A percentile compares a stretch with the other conserved stretches of the same genome.
phyloP scores from a whole-genome alignment of 2,329 filamentous ascomycete species.

The Colletotrichum godetiae region DNA sequence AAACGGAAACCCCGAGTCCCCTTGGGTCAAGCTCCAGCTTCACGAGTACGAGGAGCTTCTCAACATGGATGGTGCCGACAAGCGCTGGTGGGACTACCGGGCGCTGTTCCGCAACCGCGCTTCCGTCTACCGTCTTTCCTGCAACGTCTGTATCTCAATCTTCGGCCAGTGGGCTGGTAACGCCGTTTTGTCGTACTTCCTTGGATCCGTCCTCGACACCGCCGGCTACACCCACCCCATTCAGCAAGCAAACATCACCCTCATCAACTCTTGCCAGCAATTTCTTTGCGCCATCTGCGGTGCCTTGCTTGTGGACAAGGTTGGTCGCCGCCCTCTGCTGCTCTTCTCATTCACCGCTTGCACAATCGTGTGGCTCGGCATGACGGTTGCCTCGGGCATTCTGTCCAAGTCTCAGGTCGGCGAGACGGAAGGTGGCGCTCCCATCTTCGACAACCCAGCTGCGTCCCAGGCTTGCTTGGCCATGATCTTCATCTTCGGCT shows the following conservation, averaged over 20 bases:
- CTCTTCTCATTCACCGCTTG: slow-evolving; percentile 61
- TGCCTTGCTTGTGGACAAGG: slow-evolving; percentile 59
- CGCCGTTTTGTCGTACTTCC: slow-evolving; percentile 58
- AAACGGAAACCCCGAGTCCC: slow-evolving; percentile 54
- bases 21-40: slow-evolving; percentile 59
- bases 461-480: slow-evolving; percentile 60
- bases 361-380: slow-evolving; percentile 61
- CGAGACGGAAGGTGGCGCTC: slow-evolving; percentile 40
- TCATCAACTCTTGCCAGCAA: slow-evolving; percentile 63
- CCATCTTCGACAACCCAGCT: slow-evolving; percentile 45
- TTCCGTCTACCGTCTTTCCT: slow-evolving; percentile 55
- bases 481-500: slow-evolving; percentile 66
- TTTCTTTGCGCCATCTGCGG: slow-evolving; percentile 61
- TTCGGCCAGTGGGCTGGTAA: slow-evolving; percentile 61
- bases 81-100: slow-evolving; percentile 60
- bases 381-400: slow-evolving; percentile 58
- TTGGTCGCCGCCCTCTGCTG: slow-evolving; percentile 65
- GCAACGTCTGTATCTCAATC: slow-evolving; percentile 54
- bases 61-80: slow-evolving; percentile 55
- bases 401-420: slow-evolving; percentile 47
- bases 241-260: slow-evolving; percentile 59
- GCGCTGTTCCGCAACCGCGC: slow-evolving; percentile 55
- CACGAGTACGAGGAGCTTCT: slow-evolving; percentile 56
- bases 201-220: slow-evolving; percentile 59
- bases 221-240: slow-evolving; percentile 57